Evolutionary conservation across 1,284 basidiomycete genomes (phyloP).

Genomic region (Rhodotorula mucilaginosa): DNA sequence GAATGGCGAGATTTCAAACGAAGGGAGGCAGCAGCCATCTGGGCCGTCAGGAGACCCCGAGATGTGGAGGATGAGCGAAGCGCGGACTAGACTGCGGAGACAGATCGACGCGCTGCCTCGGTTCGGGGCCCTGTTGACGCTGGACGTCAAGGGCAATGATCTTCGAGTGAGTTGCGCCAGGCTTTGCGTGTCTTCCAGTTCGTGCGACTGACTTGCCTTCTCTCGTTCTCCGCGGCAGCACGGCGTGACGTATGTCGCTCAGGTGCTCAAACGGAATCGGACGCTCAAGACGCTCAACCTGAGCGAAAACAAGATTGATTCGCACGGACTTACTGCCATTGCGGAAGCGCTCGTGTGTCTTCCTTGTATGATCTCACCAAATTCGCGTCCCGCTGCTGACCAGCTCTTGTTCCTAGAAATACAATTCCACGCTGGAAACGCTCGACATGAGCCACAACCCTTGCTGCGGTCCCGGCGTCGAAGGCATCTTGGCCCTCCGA

Average conservation of each 20-base stretch:
- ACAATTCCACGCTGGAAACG: constrained; percentile 89
- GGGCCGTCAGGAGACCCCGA: constrained; percentile 58
- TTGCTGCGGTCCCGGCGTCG: constrained; percentile 79
- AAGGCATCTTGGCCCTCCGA: constrained; percentile 82
- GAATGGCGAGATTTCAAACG: background rate
- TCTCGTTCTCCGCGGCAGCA: constrained; percentile 50
- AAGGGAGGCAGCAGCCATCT: background rate
- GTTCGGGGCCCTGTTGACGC: constrained; percentile 76
- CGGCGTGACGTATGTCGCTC: constrained; percentile 85
- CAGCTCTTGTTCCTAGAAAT: constrained; percentile 63
- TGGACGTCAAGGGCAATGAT: constrained; percentile 90
- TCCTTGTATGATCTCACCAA: background rate
- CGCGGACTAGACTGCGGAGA: constrained; percentile 39
- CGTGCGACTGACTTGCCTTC: no score
- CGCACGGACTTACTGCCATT: constrained; percentile 71
- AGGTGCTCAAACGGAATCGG: constrained; percentile 91
- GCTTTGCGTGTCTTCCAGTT: background rate
- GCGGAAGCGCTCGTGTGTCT: constrained; percentile 78
- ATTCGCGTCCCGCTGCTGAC: no score
- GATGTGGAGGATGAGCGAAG: constrained; percentile 35
- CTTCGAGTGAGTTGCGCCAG: constrained; percentile 63
- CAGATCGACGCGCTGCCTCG: constrained; percentile 73
- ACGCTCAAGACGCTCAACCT: constrained; percentile 92
- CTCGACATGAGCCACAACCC: constrained; percentile 91
- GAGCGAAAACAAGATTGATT: constrained; percentile 88